phyloP scores from a whole-genome alignment of 495 filamentous ascomycete species.

The Podospora conica region DNA sequence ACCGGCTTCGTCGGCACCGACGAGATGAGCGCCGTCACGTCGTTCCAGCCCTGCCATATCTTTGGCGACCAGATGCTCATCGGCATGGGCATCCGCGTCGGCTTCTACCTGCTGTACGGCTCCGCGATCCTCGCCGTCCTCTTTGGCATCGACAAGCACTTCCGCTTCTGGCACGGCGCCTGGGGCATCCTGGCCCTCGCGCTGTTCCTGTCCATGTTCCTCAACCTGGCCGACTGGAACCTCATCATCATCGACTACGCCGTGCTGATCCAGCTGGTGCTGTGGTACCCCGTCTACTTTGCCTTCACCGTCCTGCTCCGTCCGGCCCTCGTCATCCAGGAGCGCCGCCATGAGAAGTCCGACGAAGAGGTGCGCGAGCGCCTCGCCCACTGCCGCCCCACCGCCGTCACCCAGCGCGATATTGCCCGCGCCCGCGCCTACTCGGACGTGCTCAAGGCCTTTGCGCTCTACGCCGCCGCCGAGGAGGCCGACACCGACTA shows the following conservation, averaged over 20 bases:
- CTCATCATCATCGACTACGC: constrained; percentile 30
- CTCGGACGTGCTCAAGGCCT: constrained; percentile 22
- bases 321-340: constrained; percentile 20
- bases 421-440: constrained; percentile 23
- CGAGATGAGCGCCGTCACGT: constrained; percentile 26
- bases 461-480: constrained; percentile 19
- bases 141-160: constrained; percentile 28
- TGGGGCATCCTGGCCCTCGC: constrained; percentile 26
- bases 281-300: constrained; percentile 31
- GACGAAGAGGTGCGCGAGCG: constrained; percentile 21
- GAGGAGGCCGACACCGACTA: constrained; percentile 20
- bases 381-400: constrained; percentile 12
- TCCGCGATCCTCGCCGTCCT: constrained; percentile 26
- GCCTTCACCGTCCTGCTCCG: constrained; percentile 26
- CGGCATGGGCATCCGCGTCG: constrained; percentile 25
- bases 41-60: constrained; percentile 28
- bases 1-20: constrained; percentile 28
- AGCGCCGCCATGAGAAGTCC: background rate
- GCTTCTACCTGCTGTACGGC: constrained; percentile 29
- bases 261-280: constrained; percentile 26
- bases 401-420: constrained; percentile 16
- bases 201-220: constrained; percentile 26
- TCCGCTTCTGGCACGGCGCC: constrained; percentile 28
- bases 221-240: constrained; percentile 22
- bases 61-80: constrained; percentile 32